Evolutionary conservation across 768 basidiomycete genomes (phyloP).

Genomic region (Amyloporia xantha): DNA sequence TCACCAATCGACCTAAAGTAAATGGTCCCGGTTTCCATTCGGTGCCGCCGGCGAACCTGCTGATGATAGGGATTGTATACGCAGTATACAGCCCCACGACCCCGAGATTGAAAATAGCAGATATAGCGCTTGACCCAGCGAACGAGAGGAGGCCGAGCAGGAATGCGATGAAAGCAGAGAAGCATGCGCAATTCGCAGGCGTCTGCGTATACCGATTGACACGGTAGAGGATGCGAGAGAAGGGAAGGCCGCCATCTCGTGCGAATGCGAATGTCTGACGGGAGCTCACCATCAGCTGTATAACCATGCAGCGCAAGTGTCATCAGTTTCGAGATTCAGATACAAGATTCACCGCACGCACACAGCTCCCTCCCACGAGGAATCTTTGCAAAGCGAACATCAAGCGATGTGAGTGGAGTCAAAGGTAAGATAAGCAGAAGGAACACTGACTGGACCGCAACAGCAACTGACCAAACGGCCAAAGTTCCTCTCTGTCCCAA

Average conservation of each 20-base stretch:
- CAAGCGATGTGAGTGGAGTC: not conserved
- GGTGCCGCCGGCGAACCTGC: constrained; percentile 24
- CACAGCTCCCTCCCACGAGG: constrained; percentile 53
- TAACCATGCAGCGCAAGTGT: not conserved
- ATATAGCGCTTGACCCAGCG: constrained; percentile 40
- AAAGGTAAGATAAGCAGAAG: not conserved
- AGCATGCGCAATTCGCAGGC: constrained; percentile 52
- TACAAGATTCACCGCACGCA: constrained; percentile 11
- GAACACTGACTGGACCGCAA: constrained; percentile 19
- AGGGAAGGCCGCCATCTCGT: constrained; percentile 59
- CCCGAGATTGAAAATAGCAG: constrained; percentile 29
- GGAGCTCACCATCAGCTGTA: constrained; percentile 34
- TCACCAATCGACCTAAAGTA: constrained; percentile 25
- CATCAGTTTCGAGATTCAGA: not conserved
- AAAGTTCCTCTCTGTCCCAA: constrained; percentile 29
- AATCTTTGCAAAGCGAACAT: constrained; percentile 26
- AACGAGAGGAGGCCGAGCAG: constrained; percentile 54
- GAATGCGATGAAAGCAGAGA: constrained; percentile 38
- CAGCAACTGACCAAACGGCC: constrained; percentile 31
- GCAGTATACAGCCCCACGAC: constrained; percentile 20
- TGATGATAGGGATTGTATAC: constrained; percentile 28
- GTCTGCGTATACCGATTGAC: constrained; percentile 48
- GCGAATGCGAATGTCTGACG: constrained; percentile 70
- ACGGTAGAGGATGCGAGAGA: constrained; percentile 53
- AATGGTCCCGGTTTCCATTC: constrained; percentile 29